Evolutionary conservation across 345 rosid species (phyloP), one percentile per base, ranked within the genome.

Genomic region (Carallia pectinifolia): DNA sequence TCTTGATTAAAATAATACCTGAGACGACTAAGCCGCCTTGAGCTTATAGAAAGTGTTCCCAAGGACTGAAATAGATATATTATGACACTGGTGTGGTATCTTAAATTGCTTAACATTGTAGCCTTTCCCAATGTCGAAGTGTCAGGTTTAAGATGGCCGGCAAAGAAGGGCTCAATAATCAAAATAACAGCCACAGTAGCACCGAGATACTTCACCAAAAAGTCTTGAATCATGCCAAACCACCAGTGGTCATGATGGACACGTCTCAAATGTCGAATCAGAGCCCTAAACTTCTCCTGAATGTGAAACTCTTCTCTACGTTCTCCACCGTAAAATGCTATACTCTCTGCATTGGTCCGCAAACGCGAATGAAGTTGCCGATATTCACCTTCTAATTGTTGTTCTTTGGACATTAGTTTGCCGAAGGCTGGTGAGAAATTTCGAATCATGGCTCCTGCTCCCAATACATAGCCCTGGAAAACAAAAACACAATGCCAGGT

Each of bases 171-270:
- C 82, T 92, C 99, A 48, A 96, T 90, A 67, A 92, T 92, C 84
- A 96, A 83, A 71, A 92, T 77, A 72, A 90, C 96, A 64, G 98
- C 98, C 69, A 95, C 91, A 17, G 99, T 95, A 34, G 99, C 98
- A 63, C 97, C 98, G 68, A 95, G 96, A 84, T 95, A 95, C 81
- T 95, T 95, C 74, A 90, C 80, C 69, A 95, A 79, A 79, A 95
- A 95, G 81, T 95, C 99, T 69, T 95, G 98, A 80, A 96, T 90
- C 97, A 96, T 96, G 81, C 97, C 98, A 84, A 96, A 96, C 99
- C 99, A 96, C 99, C 99, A 96, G 73, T 92, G 96, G 27, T 96
- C 96, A 76, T 89, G 97, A 81, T 86, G 92, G 65, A 96, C 99
- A 33, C 55, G 65, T 34, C 88, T 81, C 88, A 96, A 71, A 81